Base-by-base conservation (phyloP, 306 rosid species). In the Castanea mollissima region DNA sequence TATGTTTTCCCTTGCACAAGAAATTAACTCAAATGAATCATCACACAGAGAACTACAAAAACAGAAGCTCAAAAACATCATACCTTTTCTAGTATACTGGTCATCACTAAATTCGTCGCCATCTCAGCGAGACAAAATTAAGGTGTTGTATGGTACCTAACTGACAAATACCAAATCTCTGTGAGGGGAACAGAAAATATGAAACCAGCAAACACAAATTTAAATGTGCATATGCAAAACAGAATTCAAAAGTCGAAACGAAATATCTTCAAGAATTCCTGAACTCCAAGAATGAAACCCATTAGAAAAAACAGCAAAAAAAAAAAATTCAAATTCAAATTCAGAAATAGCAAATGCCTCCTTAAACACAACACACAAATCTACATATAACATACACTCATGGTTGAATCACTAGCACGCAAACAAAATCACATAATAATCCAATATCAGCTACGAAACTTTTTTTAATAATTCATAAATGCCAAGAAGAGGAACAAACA, bases 41-140 rank as follows among this genome's bases (percentile, higher is more conserved):
- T 20, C 46, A 79, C 73, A 76, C 16, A 67, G 38, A 13, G 23
- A 6, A 5, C 54, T 12, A 49, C 11, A 5, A 2, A 76, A 81
- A 76, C 59, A 5, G 46, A 65, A 69, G 51, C 63, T n/a, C 55
- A 51, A 35, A 64, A 63, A 16, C 4, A 74, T 18, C 55, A 71
- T 86, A 92, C 98, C 98, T 94, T 94, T 52, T 94, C 98, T 15
- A 94, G 83, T 82, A 94, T 94, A 77, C 92, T 82, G 14, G 97
- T 85, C 88, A 94, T 78, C 46, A 88, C 83, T 65, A 90, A 63
- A 86, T 90, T 94, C 23, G 98, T 90, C 60, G 98, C 92, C 98
- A 94, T 93, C 56, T 76, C 71, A 11, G 64, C 2, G 29, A 1
- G 52, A 38, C 21, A 68, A 29, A 16, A 68, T 34, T 3, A 68